Base-by-base conservation (phyloP, 2,329 filamentous ascomycete genomes). In the Cladosporium cucumerinum region DNA sequence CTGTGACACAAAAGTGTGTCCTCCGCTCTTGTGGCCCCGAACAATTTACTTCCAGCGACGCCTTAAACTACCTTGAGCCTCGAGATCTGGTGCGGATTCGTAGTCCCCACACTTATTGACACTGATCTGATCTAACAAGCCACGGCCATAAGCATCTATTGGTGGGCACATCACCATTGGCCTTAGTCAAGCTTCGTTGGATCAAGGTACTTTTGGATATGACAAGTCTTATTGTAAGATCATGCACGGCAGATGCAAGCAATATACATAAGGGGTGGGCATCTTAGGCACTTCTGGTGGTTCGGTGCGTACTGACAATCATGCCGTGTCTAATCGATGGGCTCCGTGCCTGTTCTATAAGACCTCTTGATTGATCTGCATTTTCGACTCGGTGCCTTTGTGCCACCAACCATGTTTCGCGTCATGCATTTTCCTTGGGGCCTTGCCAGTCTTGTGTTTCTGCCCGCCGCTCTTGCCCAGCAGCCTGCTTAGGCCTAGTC, bases 401-500 rank as follows among this genome's bases (percentile, higher is more conserved):
- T 49, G 21, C 54, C 12, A 49, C 34, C 48, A 28, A 10, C 5
- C 7, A 28, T 49, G 14, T 46, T 28, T 63, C 8, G 30, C 39
- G 43, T 6, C 16, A 59, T 64, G 61, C 43, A n/a, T 52, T 36
- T 28, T 26, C 18, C 10, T n/a, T 16, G 26, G 21, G 11, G 16
- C 12, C n/a, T 49, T n/a, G 12, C 16, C 21, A 21, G 39, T 18
- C 30, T 64, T 25, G 39, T 21, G 6, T 55, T 43, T 8, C 11
- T 64, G 6, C 61, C 61, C 14, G 28, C n/a, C 3, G 61, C 43
- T 16, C 14, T 64, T 8, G 65, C 61, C 7, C 65, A 66, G 51
- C 55, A 60, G 34, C 32, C 65, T 26, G 57, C 39, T 21, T 79
- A 73, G 65, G 76, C 70, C 3, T 77, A 79, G 68, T 79, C 77